These are phyloP conservation scores for Saccharomycopsis babjevae DNA, from an alignment of 805 yeast genomes.

Conservation along the genomic window DNA sequence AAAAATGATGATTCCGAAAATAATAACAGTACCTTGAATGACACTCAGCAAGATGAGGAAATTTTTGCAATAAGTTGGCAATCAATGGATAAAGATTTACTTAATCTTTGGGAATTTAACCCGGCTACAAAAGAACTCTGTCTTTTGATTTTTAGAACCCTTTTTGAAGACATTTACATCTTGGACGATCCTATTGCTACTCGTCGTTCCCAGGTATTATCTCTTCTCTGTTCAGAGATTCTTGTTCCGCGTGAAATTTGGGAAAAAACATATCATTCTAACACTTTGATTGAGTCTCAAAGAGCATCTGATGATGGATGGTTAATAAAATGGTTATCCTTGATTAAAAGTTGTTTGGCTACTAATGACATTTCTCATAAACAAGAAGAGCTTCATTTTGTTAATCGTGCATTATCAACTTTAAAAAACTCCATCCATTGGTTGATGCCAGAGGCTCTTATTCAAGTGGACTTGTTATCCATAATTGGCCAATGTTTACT, in stretches of 20 bases:
- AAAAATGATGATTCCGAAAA: slow-evolving; percentile 16
- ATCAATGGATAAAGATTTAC: slow-evolving; percentile 72
- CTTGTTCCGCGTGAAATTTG: slow-evolving; percentile 63
- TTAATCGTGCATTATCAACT: slow-evolving; percentile 63
- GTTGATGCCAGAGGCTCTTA: slow-evolving; percentile 72
- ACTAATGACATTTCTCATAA: slow-evolving; percentile 10
- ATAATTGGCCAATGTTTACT: slow-evolving; percentile 52
- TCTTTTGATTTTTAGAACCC: slow-evolving; percentile 66
- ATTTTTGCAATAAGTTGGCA: slow-evolving; percentile 66
- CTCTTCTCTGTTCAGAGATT: slow-evolving; percentile 76
- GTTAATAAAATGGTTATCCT: slow-evolving; percentile 67
- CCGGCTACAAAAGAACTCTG: slow-evolving; percentile 64
- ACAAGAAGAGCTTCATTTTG: slow-evolving; percentile 35
- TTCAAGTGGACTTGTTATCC: slow-evolving; percentile 52
- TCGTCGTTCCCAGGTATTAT: slow-evolving; percentile 63
- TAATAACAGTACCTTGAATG: slow-evolving; percentile 20
- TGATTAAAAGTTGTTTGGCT: slow-evolving; percentile 35
- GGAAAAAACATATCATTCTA: slow-evolving; percentile 52
- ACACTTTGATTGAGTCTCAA: slow-evolving; percentile 51
- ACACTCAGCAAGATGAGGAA: slow-evolving; percentile 30
- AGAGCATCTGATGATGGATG: slow-evolving; percentile 75
- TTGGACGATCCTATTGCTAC: slow-evolving; percentile 88
- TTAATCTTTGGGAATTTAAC: slow-evolving; percentile 62
- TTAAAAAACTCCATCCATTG: slow-evolving; percentile 86
- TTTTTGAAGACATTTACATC: slow-evolving; percentile 88